Evolutionary conservation across 164 flowering plant genomes (phyloP).

Genomic region (Chloranthus sessilifolius): DNA sequence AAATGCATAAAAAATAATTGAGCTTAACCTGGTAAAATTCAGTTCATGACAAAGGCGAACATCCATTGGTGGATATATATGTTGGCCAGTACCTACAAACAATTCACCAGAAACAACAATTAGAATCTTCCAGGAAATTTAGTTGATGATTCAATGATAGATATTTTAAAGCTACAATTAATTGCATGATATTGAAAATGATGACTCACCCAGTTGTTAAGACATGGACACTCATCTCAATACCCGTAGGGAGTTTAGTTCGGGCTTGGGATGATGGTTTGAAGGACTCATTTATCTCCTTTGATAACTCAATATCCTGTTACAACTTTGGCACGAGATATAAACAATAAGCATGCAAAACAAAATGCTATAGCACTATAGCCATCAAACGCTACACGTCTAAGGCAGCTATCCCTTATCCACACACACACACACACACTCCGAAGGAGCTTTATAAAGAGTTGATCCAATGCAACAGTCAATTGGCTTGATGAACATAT

Average conservation of each 20-base stretch:
- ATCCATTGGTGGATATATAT: conserved; percentile 96
- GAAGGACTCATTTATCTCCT: conserved; percentile 93
- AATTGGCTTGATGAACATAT: too few species aligned
- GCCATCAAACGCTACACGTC: too few species aligned
- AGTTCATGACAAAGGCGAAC: conserved; percentile 86
- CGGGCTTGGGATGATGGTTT: conserved; percentile 91
- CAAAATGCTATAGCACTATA: too few species aligned
- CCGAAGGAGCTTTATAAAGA: too few species aligned
- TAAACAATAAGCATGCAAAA: too few species aligned
- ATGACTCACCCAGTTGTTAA: conserved; percentile 73
- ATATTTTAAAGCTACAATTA: too few species aligned
- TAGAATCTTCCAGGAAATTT: not conserved
- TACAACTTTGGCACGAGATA: conserved; percentile 3
- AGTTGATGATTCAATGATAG: too few species aligned
- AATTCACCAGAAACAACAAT: not conserved
- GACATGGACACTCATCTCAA: conserved; percentile 93
- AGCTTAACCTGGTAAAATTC: conserved; percentile 74
- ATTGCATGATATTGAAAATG: not conserved
- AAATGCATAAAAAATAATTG: not conserved
- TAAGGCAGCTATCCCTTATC: too few species aligned
- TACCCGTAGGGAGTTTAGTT: conserved; percentile 84
- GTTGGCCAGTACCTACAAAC: conserved; percentile 88
- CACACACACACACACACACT: too few species aligned
- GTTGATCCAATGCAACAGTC: too few species aligned
- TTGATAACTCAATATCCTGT: conserved; percentile 89